These are phyloP conservation scores for Blastomyces silverae DNA, from an alignment of 2,329 filamentous ascomycete species.

Conservation along the genomic window DNA sequence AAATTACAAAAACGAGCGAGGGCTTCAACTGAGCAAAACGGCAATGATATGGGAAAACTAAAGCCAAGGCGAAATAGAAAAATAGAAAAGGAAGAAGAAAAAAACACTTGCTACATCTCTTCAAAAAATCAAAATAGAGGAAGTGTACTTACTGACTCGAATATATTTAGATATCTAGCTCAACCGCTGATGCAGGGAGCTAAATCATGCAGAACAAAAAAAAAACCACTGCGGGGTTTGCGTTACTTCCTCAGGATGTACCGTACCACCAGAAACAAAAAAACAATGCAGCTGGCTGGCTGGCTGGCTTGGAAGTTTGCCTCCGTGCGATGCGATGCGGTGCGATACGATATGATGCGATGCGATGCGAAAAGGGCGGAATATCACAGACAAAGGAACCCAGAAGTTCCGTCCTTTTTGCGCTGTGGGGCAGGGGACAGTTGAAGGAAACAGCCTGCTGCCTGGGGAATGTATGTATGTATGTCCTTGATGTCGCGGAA, in stretches of 20 bases:
- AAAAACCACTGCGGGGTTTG: neutral
- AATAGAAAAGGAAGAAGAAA: neutral
- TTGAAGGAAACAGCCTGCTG: neutral
- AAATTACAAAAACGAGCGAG: neutral
- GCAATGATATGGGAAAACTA: neutral
- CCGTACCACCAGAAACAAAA: neutral
- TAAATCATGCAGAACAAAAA: neutral
- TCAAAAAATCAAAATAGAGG: neutral
- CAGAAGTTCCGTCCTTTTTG: neutral
- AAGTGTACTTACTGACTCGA: neutral
- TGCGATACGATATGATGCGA: slow-evolving; percentile 1
- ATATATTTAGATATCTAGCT: neutral
- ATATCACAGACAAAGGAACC: neutral
- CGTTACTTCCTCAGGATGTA: slow-evolving; percentile 5
- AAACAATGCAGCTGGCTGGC: neutral
- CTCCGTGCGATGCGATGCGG: neutral
- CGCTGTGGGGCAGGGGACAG: neutral
- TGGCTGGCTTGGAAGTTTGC: neutral
- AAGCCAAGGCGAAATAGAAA: neutral
- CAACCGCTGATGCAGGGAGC: neutral
- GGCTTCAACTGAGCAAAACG: neutral
- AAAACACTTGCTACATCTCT: neutral
- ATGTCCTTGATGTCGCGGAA: neutral
- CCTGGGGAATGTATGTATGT: neutral
- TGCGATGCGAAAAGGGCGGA: neutral